Evolutionary conservation across 495 filamentous ascomycete genomes (phyloP).

Genomic region (Penicillium crystallinum): DNA sequence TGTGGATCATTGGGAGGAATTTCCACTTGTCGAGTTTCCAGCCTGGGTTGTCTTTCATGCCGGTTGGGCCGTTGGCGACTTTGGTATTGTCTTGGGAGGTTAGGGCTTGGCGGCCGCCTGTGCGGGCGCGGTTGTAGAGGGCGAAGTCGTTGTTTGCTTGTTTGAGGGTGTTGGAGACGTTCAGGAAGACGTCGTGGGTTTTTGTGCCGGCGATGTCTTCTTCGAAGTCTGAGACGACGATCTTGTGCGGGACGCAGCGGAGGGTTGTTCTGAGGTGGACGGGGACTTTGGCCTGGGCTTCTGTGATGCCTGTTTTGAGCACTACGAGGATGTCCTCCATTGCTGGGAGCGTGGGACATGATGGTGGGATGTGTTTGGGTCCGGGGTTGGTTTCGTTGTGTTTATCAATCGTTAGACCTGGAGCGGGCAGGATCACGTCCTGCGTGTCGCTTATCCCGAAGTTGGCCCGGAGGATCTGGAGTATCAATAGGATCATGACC

Average conservation of each 20-base stretch:
- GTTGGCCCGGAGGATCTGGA: constrained; percentile 13
- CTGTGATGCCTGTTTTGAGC: constrained; percentile 48
- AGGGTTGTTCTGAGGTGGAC: constrained; percentile 43
- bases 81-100: constrained; percentile 20
- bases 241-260: constrained; percentile 41
- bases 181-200: constrained; percentile 42
- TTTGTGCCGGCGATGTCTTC: constrained; percentile 36
- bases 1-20: constrained; percentile 60
- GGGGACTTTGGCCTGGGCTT: constrained; percentile 38
- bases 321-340: constrained; percentile 39
- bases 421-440: constrained; percentile 6
- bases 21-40: constrained; percentile 71
- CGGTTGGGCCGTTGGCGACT: constrained; percentile 29
- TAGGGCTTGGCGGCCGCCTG: constrained; percentile 30
- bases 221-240: constrained; percentile 47
- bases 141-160: constrained; percentile 39
- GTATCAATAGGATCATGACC: constrained; percentile 11
- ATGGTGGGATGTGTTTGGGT: not conserved
- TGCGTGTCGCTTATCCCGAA: constrained; percentile 5
- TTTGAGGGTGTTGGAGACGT: constrained; percentile 27
- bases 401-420: not conserved
- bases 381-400: not conserved
- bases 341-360: constrained; percentile 27
- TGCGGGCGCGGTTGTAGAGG: constrained; percentile 37
- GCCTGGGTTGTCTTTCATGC: constrained; percentile 41